Conservation (phyloP, 2,329 filamentous ascomycete genomes). For the Fusarium sp. region DNA sequence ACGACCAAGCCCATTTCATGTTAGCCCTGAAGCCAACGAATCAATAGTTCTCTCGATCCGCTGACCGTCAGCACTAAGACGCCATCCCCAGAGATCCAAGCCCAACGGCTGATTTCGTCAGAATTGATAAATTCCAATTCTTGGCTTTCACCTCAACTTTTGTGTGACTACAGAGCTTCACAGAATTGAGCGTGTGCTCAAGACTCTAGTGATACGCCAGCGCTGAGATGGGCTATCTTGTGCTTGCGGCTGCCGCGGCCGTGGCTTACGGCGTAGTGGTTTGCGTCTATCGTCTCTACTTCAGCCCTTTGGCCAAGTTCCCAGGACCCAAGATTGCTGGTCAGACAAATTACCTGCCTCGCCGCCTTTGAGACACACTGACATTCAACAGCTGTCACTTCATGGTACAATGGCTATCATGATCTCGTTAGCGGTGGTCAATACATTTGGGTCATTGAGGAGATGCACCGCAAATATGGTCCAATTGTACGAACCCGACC, state of each 20-base stretch:
- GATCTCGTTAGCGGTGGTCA: slow-evolving; percentile 30
- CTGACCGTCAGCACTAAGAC: neutral
- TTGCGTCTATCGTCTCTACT: slow-evolving; percentile 37
- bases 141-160: neutral
- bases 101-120: neutral
- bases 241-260: neutral
- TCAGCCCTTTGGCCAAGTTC: slow-evolving; percentile 36
- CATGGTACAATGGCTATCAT: slow-evolving; percentile 28
- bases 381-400: slow-evolving; percentile 12
- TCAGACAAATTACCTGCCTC: neutral
- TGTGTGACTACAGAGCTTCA: neutral
- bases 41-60: neutral
- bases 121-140: neutral
- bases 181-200: fast-evolving
- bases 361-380: neutral
- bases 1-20: neutral
- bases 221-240: neutral
- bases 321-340: slow-evolving; percentile 42
- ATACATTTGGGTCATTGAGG: slow-evolving; percentile 28
- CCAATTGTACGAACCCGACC: slow-evolving; percentile 48
- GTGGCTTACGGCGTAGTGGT: slow-evolving; percentile 1
- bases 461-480: slow-evolving; percentile 54
- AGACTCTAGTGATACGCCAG: neutral
- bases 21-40: neutral
- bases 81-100: neutral